Evolutionary conservation across 108 stramenopile genomes (phyloP).

Genomic region (Parietichytrium sp.): DNA sequence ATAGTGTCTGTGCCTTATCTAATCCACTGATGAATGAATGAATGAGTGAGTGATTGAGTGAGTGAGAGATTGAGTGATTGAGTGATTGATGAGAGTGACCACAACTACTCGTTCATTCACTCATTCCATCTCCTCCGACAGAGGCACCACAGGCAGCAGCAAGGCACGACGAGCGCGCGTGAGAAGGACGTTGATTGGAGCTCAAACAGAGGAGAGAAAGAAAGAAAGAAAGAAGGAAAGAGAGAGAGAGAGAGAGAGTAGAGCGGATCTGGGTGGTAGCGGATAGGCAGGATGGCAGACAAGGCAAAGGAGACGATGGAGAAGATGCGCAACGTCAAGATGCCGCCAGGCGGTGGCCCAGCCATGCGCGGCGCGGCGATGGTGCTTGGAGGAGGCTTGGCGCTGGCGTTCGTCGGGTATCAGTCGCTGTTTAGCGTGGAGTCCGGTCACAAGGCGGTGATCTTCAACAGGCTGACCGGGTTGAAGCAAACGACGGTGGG

Average conservation of each 20-base stretch:
- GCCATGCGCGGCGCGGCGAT: not conserved
- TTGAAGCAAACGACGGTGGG: conserved; percentile 80
- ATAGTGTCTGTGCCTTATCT: too few relatives aligned
- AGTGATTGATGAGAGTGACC: not conserved
- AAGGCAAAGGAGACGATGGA: conserved; percentile 39
- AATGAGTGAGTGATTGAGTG: not conserved
- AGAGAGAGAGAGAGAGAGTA: not conserved
- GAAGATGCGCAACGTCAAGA: conserved; percentile 31
- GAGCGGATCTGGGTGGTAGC: not conserved
- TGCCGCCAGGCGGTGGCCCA: conserved; percentile 6
- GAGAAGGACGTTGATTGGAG: not conserved
- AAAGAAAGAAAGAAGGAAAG: conserved; percentile 3
- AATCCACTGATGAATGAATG: not conserved
- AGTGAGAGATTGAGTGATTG: not conserved
- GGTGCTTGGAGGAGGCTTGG: not conserved
- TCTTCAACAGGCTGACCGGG: conserved; percentile 90
- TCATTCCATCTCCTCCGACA: not conserved
- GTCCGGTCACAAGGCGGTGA: conserved; percentile 88
- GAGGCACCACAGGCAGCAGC: not conserved
- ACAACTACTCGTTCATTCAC: not conserved
- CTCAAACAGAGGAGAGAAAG: not conserved
- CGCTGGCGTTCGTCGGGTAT: conserved; percentile 23
- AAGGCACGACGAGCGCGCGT: not conserved
- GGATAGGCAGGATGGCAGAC: conserved; percentile 13
- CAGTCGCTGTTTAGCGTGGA: conserved; percentile 26